phyloP scores from a whole-genome alignment of 768 basidiomycete species.

The Boletus sp. region DNA sequence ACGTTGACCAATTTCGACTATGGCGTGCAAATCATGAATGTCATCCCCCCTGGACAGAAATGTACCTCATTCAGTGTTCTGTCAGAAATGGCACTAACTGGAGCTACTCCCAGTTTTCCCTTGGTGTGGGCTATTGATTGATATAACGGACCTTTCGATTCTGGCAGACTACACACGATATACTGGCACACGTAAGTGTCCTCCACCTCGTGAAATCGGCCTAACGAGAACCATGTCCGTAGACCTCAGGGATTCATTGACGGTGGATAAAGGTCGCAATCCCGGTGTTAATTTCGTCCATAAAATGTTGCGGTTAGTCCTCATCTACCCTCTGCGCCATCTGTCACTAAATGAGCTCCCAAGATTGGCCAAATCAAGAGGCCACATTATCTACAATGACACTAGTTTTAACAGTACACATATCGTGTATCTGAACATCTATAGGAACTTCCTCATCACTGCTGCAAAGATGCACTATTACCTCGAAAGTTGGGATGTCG shows the following conservation, averaged over 20 bases:
- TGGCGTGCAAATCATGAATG: conserved; percentile 50
- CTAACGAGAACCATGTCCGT: conserved; percentile 5
- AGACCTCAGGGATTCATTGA: conserved; percentile 69
- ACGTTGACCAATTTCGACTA: conserved; percentile 85
- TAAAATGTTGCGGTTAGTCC: conserved; percentile 75
- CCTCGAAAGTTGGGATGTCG: conserved; percentile 57
- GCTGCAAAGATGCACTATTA: conserved; percentile 90
- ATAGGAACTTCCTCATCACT: conserved; percentile 77
- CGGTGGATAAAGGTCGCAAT: conserved; percentile 62
- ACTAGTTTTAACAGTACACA: conserved; percentile 58
- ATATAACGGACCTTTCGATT: conserved; percentile 75
- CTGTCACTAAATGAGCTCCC: conserved; percentile 5
- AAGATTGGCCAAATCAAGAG: conserved; percentile 70
- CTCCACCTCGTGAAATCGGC: background rate
- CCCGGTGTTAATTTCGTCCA: conserved; percentile 63
- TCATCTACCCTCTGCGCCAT: background rate
- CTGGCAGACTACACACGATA: conserved; percentile 77
- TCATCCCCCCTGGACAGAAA: conserved; percentile 46
- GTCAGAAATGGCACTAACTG: background rate
- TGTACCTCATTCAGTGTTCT: conserved; percentile 27
- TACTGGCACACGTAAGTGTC: conserved; percentile 50
- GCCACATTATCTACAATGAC: conserved; percentile 82
- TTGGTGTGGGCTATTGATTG: conserved; percentile 88
- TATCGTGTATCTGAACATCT: conserved; percentile 77
- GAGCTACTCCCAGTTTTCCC: conserved; percentile 64